phyloP scores from a whole-genome alignment of 176 grass and related monocot genomes.

The Carex myosuroides region DNA sequence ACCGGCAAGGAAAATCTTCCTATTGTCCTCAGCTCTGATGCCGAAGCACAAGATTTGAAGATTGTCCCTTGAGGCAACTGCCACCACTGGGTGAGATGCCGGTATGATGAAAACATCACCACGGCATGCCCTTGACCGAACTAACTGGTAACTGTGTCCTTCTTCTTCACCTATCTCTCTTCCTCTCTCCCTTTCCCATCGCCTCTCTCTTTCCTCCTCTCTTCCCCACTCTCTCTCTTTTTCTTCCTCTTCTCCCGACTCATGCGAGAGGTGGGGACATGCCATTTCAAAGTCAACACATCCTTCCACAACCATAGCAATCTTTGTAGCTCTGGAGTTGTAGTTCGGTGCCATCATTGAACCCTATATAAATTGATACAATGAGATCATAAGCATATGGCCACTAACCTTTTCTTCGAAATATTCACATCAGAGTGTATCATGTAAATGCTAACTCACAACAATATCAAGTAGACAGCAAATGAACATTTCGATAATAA shows the following conservation, averaged over 20 bases:
- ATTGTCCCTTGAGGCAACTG: conserved; percentile 40
- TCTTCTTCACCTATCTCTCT: neutral
- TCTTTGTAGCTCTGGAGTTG: conserved; percentile 38
- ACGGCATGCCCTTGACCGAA: conserved; percentile 21
- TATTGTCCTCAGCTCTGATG: conserved; percentile 25
- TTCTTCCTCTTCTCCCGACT: neutral
- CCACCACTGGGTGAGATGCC: conserved; percentile 26
- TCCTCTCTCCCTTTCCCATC: neutral
- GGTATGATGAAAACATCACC: conserved; percentile 48
- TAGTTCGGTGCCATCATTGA: conserved; percentile 70
- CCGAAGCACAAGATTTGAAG: conserved; percentile 43
- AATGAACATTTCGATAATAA: neutral
- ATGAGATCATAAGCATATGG: neutral
- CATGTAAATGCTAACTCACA: neutral
- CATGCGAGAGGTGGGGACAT: conserved; percentile 34
- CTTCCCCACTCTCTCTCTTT: neutral
- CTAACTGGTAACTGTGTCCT: conserved; percentile 15
- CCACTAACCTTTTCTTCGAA: neutral
- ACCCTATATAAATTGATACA: conserved; percentile 30
- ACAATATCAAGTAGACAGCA: neutral
- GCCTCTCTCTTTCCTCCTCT: conserved; percentile 10
- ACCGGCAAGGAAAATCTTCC: conserved; percentile 41
- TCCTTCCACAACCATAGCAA: conserved; percentile 42
- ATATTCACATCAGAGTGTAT: neutral
- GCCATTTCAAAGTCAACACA: conserved; percentile 61